phyloP scores from a whole-genome alignment of 1,284 basidiomycete genomes.

The Moesziomyces sp. region DNA sequence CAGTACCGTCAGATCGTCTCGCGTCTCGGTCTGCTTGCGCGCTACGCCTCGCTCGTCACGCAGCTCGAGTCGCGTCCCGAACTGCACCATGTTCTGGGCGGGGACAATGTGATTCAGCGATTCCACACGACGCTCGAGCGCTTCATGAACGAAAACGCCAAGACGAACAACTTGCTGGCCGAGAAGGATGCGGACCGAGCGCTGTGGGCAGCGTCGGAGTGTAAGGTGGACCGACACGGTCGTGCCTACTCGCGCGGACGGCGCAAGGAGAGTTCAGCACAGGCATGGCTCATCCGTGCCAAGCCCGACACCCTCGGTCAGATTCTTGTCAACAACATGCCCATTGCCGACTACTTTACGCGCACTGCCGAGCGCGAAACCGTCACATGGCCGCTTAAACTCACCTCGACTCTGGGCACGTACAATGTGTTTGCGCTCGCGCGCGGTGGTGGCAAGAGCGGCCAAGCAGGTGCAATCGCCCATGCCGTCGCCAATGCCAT shows the following conservation, averaged over 20 bases:
- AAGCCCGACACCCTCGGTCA: constrained; percentile 69
- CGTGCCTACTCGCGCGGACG: constrained; percentile 57
- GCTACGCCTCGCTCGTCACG: constrained; percentile 73
- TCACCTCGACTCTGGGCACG: constrained; percentile 86
- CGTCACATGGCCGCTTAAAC: constrained; percentile 82
- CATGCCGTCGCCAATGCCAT: constrained; percentile 86
- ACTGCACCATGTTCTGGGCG: background rate
- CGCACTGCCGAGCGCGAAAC: constrained; percentile 81
- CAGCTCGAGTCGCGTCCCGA: constrained; percentile 3
- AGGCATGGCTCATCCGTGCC: constrained; percentile 92
- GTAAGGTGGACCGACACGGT: constrained; percentile 44
- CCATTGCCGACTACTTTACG: constrained; percentile 82
- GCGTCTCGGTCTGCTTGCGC: constrained; percentile 78
- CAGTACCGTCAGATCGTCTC: constrained; percentile 78
- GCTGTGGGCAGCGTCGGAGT: constrained; percentile 14
- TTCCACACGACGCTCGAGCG: constrained; percentile 46
- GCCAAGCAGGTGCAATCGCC: constrained; percentile 89
- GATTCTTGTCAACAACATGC: constrained; percentile 85
- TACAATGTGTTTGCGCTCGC: constrained; percentile 91
- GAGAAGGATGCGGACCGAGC: constrained; percentile 21
- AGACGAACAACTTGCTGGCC: constrained; percentile 21
- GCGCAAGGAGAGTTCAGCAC: constrained; percentile 59
- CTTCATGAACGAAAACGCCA: constrained; percentile 52
- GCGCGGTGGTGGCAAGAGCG: constrained; percentile 87
- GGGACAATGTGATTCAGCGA: constrained; percentile 26